Conservation (phyloP, 805 yeast genomes). For the Teunomyces aglyptinius region DNA sequence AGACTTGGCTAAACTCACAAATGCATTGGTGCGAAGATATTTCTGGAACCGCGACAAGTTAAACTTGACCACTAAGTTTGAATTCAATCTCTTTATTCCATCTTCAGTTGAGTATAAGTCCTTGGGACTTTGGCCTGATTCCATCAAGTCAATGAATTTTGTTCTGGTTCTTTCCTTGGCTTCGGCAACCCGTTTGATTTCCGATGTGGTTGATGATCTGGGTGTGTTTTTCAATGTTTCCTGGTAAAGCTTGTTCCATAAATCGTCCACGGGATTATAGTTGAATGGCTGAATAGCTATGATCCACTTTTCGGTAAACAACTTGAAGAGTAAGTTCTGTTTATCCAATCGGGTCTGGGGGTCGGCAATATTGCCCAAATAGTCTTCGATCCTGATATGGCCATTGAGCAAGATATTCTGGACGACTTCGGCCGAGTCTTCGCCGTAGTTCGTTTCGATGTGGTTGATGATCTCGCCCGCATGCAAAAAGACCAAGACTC, state of each 20-base stretch:
- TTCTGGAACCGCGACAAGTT: slow-evolving; percentile 68
- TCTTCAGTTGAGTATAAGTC: slow-evolving; percentile 26
- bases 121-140: slow-evolving; percentile 22
- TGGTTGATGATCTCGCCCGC: slow-evolving; percentile 70
- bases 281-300: slow-evolving; percentile 28
- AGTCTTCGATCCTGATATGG: slow-evolving; percentile 55
- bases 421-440: slow-evolving; percentile 54
- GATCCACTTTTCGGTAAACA: slow-evolving; percentile 40
- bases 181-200: slow-evolving; percentile 46
- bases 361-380: slow-evolving; percentile 23
- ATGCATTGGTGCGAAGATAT: slow-evolving; percentile 59
- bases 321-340: slow-evolving; percentile 23
- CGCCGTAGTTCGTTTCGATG: slow-evolving; percentile 46
- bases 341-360: slow-evolving; percentile 18
- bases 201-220: slow-evolving; percentile 36
- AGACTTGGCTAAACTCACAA: slow-evolving; percentile 60
- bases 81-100: slow-evolving; percentile 46
- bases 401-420: slow-evolving; percentile 74
- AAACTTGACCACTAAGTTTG: slow-evolving; percentile 53
- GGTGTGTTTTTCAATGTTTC: slow-evolving; percentile 37
- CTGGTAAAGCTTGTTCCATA: slow-evolving; percentile 37
- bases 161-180: slow-evolving; percentile 57
- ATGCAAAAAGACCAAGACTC: slow-evolving; percentile 62
- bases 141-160: slow-evolving; percentile 34
- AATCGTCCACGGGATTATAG: slow-evolving; percentile 35